Evolutionary conservation across 495 filamentous ascomycete genomes (phyloP).

Genomic region (Beverwykella pulmonaria): DNA sequence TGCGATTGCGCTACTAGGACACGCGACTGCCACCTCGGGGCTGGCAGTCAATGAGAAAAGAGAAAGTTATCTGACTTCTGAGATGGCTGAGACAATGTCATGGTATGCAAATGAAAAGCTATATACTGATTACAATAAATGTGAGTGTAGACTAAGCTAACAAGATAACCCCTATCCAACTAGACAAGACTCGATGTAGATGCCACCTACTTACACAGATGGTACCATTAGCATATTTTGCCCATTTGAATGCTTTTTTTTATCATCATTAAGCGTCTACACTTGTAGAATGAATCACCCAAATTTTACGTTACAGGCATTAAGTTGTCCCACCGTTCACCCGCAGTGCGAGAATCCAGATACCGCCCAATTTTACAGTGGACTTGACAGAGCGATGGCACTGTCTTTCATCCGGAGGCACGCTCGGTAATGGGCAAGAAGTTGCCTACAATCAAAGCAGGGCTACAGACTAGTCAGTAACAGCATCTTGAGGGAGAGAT

Average conservation of each 20-base stretch:
- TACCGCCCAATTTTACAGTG: slow-evolving; percentile 1
- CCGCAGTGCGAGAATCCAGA: background rate
- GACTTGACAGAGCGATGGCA: background rate
- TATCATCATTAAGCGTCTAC: background rate
- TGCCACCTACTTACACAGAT: background rate
- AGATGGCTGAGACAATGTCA: too few species aligned
- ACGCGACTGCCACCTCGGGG: background rate
- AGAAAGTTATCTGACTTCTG: too few species aligned
- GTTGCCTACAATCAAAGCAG: slow-evolving; percentile 92
- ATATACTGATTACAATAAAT: background rate
- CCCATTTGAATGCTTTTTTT: background rate
- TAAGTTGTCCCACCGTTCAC: slow-evolving; percentile 5
- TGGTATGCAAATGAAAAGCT: background rate
- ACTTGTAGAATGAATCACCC: background rate
- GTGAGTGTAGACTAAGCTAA: background rate
- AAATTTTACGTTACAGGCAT: slow-evolving; percentile 19
- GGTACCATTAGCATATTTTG: background rate
- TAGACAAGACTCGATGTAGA: background rate
- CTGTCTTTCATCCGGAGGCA: background rate
- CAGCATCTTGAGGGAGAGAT: background rate
- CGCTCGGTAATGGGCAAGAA: slow-evolving; percentile 66
- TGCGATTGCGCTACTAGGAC: background rate
- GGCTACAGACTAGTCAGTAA: slow-evolving; percentile 57
- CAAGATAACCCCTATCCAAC: background rate
- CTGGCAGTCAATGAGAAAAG: background rate